Evolutionary conservation across 2,329 filamentous ascomycete species (phyloP), one percentile per base, ranked within the genome.

Genomic region (Didymella glomerata): DNA sequence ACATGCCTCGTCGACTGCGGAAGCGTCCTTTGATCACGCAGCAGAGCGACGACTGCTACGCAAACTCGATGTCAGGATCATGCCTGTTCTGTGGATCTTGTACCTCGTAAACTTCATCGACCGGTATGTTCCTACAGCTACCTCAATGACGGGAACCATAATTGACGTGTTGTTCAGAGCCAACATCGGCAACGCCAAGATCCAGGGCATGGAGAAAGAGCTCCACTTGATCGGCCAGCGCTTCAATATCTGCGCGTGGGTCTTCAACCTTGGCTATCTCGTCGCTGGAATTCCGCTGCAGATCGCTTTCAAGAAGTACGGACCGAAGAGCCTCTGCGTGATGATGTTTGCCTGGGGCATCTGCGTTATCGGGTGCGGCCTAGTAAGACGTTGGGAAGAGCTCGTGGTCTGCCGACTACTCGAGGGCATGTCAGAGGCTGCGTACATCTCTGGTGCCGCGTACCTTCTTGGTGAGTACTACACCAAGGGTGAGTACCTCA

Each of bases 401-500:
- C 68, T 76, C 10, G 67, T 75, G 1, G 63, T 69, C 2, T 72
- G 67, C n/a, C 66, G 73, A 18, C 46, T 73, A 2, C 64, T 76
- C 1, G 70, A 73, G 40, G 73, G 73, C 13, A 68, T 75, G 45
- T 64, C 69, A 42, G 73, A 76, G 34, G 62, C 72, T 24, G 72
- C 69, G 5, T 75, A 62, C 55, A 68, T 74, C 1, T 63, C 65
- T 5, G 72, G 70, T 36, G 64, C 68, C 10, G 70, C 71, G 0
- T 75, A 74, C 45, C 48, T 75, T 36, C 72, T 75, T 24, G 71
- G 71, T 27, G 62, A 70, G 2, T 75, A 73, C 69, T 86, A 86
- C 70, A 83, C 80, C 60, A 78, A 82, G 51, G 73, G 81, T 48
- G 84, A 86, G 71, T 79, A 86, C 11, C 77, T 85, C 22, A 83